Base-by-base conservation (phyloP, 106 monocot genomes). In the Platanthera zijinensis region DNA sequence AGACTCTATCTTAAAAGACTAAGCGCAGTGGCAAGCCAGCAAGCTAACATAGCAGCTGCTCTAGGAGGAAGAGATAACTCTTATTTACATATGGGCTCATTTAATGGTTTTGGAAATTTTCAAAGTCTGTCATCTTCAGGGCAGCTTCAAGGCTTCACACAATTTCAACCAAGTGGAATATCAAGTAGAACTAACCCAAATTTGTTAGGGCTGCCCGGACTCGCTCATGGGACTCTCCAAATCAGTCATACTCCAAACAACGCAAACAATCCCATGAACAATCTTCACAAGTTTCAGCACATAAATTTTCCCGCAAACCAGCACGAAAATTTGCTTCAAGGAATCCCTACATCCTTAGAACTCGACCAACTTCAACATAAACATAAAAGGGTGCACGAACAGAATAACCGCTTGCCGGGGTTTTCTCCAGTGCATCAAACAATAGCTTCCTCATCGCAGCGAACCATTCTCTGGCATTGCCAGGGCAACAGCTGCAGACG, bases 1-100 rank as follows among this genome's bases (percentile, higher is more conserved):
- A 83, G 94, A 78, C 85, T 94, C 15, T 91, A 87, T 77, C 85
- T 91, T 64, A 94, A 89, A 83, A 83, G 89, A 70, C 73, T 92
- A 7, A 83, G 82, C 76, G 84, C 84, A 51, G 89, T 86, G 69
- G 84, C 86, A 30, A 86, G 73, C 76, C 92, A 91, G 52, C 86
- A 92, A 79, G 88, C 91, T 30, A 92, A 86, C 67, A 78, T 92
- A 69, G 82, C 76, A 61, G 86, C 92, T 78, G 82, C 84, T 52
- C 75, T 89, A 25, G 83, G 89, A 50, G 74, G 84, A 74, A 80
- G 77, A 75, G 86, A 89, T 19, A 51, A 86, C 18, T 78, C 86
- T 10, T 92, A 84, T 68, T 52, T 92, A 7, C 80, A 78, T 14
- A 81, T 91, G 78, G 78, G 84, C 47, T 71, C 84, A 47, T 75